These are phyloP conservation scores for Prunus yedoensis DNA, from an alignment of 331 rosid species.

Conservation along the genomic window DNA sequence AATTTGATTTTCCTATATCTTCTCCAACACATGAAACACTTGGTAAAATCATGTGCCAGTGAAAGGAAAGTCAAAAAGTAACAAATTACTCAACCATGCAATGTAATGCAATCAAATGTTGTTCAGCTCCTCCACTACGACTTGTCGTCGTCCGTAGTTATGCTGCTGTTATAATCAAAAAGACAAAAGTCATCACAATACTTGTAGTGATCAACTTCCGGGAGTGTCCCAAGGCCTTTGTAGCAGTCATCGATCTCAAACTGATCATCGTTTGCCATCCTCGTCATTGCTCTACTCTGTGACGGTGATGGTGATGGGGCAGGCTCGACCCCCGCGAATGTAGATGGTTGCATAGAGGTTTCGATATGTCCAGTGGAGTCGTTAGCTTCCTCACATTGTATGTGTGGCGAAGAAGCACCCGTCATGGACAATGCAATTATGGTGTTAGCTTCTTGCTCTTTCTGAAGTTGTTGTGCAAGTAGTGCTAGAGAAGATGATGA, in stretches of 20 bases:
- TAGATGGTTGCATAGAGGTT: neutral
- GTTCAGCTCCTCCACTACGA: neutral
- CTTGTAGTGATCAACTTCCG: constrained; percentile 24
- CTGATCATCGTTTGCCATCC: constrained; percentile 7
- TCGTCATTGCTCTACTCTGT: neutral
- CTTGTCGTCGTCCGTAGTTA: neutral
- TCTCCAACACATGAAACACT: neutral
- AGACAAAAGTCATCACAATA: neutral
- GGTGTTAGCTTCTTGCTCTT: constrained; percentile 19
- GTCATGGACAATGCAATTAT: constrained; percentile 2
- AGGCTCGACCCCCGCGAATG: neutral
- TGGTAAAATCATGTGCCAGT: neutral
- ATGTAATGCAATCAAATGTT: neutral
- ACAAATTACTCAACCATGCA: neutral
- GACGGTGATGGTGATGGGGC: neutral
- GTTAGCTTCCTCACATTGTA: constrained; percentile 6
- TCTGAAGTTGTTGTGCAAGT: constrained; percentile 31
- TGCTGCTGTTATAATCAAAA: neutral
- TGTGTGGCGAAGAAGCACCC: neutral
- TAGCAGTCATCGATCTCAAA: constrained; percentile 26
- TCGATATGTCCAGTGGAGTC: neutral
- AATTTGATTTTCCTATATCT: neutral
- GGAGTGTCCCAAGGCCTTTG: constrained; percentile 34
- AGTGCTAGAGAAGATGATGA: constrained; percentile 29
- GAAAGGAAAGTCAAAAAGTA: neutral